phyloP scores from a whole-genome alignment of 331 rosid species.

The Rhamnella rubrinervis region DNA sequence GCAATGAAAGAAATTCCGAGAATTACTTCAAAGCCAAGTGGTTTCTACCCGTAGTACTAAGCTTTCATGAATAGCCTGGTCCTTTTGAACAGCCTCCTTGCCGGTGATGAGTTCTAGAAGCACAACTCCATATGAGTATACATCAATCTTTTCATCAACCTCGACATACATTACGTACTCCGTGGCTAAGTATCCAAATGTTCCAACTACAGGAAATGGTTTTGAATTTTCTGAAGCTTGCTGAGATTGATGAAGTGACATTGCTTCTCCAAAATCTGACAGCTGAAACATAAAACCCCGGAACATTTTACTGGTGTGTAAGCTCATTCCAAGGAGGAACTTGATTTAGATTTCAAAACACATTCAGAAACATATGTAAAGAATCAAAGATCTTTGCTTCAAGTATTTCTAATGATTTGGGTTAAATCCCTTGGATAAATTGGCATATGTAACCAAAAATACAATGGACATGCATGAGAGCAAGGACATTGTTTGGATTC shows the following conservation, averaged over 20 bases:
- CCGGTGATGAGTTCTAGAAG: constrained; percentile 53
- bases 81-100: constrained; percentile 43
- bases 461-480: too few species aligned
- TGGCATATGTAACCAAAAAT: too few species aligned
- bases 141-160: constrained; percentile 50
- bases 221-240: constrained; percentile 16
- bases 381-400: not conserved
- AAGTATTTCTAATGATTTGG: too few species aligned
- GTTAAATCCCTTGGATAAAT: too few species aligned
- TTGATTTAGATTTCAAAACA: not conserved
- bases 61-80: constrained; percentile 35
- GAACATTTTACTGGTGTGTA: not conserved
- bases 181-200: constrained; percentile 46
- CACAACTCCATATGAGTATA: constrained; percentile 53
- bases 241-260: constrained; percentile 27
- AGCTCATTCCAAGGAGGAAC: not conserved
- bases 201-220: constrained; percentile 34
- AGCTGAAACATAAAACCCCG: constrained; percentile 19
- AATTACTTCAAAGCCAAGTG: not conserved
- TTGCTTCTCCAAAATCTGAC: constrained; percentile 48
- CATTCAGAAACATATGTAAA: not conserved
- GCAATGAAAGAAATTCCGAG: not conserved
- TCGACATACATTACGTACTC: constrained; percentile 48
- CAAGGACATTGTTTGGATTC: too few species aligned
- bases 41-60: constrained; percentile 45